Evolutionary conservation across 1,284 basidiomycete species (phyloP).

Genomic region (Coniophora puteana): DNA sequence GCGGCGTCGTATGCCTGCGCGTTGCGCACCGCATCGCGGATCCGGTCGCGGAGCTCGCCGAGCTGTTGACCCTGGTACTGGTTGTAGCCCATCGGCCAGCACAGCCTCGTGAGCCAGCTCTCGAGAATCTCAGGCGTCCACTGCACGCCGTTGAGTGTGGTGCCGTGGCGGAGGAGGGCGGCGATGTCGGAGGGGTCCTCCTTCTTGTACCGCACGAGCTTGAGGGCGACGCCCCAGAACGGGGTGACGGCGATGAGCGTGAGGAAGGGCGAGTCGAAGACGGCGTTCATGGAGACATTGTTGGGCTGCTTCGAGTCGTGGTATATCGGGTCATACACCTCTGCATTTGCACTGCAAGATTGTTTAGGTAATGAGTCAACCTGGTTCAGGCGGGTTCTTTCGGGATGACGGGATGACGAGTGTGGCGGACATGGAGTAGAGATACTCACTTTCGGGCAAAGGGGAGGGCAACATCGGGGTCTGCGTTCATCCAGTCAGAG

Average conservation of each 20-base stretch:
- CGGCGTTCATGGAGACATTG: constrained; percentile 50
- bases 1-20: constrained; percentile 19
- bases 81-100: constrained; percentile 55
- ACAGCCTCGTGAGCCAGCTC: constrained; percentile 46
- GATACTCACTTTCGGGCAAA: constrained; percentile 54
- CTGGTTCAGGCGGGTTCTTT: no score
- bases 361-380: no score
- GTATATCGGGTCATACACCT: constrained; percentile 56
- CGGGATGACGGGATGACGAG: constrained; percentile 3
- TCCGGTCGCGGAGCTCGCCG: constrained; percentile 41
- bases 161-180: constrained; percentile 46
- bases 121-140: constrained; percentile 55
- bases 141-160: constrained; percentile 40
- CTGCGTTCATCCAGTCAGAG: constrained; percentile 70
- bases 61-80: constrained; percentile 40
- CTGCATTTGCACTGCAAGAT: constrained; percentile 32
- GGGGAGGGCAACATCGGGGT: constrained; percentile 63
- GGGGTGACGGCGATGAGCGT: constrained; percentile 57
- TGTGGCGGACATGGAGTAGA: constrained; percentile 2
- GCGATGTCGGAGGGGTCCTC: constrained; percentile 45
- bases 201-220: constrained; percentile 61
- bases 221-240: constrained; percentile 65
- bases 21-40: constrained; percentile 44
- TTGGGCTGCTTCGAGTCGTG: constrained; percentile 42
- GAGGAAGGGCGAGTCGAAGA: constrained; percentile 53